Base-by-base conservation (phyloP, 225 moss, liverwort and hornwort genomes). In the Marchantia polymorpha region DNA sequence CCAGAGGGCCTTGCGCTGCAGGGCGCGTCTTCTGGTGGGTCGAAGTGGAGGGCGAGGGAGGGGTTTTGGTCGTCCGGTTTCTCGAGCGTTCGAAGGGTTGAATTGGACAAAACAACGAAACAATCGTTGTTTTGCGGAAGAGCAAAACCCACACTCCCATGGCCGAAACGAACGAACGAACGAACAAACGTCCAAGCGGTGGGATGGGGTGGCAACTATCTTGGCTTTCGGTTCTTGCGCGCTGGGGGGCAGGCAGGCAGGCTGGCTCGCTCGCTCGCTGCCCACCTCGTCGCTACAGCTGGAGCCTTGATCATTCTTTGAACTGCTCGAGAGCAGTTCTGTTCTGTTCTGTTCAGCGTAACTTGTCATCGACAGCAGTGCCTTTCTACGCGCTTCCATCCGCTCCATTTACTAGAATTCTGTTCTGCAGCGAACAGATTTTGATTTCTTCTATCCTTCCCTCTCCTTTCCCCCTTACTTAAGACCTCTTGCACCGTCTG, bases 231-330 rank as follows among this genome's bases (percentile, higher is more conserved):
- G 51, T 73, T 73, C 73, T 73, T 73, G 73, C 73, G 51, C 52
- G 51, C 51, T 52, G 73, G 73, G 50, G 73, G 67, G 67, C 67
- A 27, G 67, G 25, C 67, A 25, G 67, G 10, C 67, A 25, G 26
- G 27, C 67, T 67, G 67, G 67, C 26, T 16, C 10, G 27, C 27
- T 29, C 25, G 25, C 13, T 69, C 31, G 31, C 61, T 69, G 68
- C 73, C 52, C 51, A 73, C 73, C 73, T 73, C 73, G 25, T 14
- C 73, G 11, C 52, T 51, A 73, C 73, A 73, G 73, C 73, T 69
- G 68, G 68, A 69, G 31, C 68, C 74, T 74, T 74, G 74, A 74
- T 55, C 74, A 74, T 74, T 74, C 74, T 74, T 74, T 74, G 74
- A 74, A 74, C 74, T 74, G 74, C 74, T 74, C 56, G 29, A 19